Evolutionary conservation across 192 early-diverging fungal genomes (phyloP).

Genomic region (Hyaloraphidium curvatum): DNA sequence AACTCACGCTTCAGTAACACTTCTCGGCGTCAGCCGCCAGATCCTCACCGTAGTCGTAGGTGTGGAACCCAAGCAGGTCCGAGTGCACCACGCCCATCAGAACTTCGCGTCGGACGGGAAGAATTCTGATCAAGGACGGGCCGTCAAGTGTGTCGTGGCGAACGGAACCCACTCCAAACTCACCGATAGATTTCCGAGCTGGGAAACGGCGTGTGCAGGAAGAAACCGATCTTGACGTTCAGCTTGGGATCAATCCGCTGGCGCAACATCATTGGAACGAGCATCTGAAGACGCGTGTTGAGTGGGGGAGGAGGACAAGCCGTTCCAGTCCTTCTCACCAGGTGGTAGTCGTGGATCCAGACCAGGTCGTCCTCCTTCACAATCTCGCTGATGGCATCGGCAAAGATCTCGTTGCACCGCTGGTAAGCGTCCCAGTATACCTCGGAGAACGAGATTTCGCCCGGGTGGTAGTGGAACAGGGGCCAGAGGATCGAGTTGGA

Average conservation of each 20-base stretch:
- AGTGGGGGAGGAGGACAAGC: slow-evolving; percentile 69
- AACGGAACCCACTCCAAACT: background rate
- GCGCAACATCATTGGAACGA: too few relatives aligned
- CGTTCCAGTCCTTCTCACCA: too few relatives aligned
- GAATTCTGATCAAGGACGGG: slow-evolving; percentile 49
- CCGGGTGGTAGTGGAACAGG: slow-evolving; percentile 97
- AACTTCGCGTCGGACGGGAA: slow-evolving; percentile 86
- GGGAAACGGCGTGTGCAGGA: slow-evolving; percentile 96
- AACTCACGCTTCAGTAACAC: too few relatives aligned
- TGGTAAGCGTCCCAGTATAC: slow-evolving; percentile 90
- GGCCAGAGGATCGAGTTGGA: slow-evolving; percentile 61
- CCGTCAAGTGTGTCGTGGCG: too few relatives aligned
- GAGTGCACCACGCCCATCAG: slow-evolving; percentile 76
- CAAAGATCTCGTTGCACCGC: slow-evolving; percentile 79
- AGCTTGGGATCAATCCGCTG: slow-evolving; percentile 27
- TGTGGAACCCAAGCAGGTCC: slow-evolving; percentile 93
- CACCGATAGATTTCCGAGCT: slow-evolving; percentile 83
- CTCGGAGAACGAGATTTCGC: slow-evolving; percentile 92
- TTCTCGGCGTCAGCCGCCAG: too few relatives aligned
- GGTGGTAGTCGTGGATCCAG: slow-evolving; percentile 92
- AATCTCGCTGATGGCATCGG: slow-evolving; percentile 67
- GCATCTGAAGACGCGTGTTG: too few relatives aligned
- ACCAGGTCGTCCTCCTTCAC: slow-evolving; percentile 75
- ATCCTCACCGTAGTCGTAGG: slow-evolving; percentile 7
- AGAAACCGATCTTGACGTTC: slow-evolving; percentile 91